Evolutionary conservation across 2,329 filamentous ascomycete species (phyloP), one percentile per base, ranked within the genome.

Genomic region (Alternaria postmessia): DNA sequence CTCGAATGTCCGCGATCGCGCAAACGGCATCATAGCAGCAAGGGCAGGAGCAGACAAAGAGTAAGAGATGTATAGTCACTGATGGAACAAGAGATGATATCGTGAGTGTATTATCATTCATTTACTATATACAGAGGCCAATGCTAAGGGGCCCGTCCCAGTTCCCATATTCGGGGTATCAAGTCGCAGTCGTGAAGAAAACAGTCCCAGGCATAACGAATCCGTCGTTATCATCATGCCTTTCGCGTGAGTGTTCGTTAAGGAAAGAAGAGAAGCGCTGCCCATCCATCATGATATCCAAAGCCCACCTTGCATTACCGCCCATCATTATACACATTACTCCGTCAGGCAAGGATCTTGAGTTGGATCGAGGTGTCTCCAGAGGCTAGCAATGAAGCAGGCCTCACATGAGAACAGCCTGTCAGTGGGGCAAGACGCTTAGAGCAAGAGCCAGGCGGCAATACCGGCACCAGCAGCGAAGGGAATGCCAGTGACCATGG

Each of bases 361-460:
- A 63, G 59, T 47, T 53, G 44, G 30, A 42, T 36, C 49, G 36
- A 44, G 24, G n/a, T n/a, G n/a, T n/a, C n/a, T n/a, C n/a, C n/a
- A n/a, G n/a, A n/a, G n/a, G n/a, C n/a, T n/a, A n/a, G n/a, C n/a
- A n/a, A n/a, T n/a, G n/a, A n/a, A n/a, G n/a, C n/a, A n/a, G n/a
- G n/a, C n/a, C n/a, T n/a, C n/a, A n/a, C n/a, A n/a, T n/a, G n/a
- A n/a, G n/a, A n/a, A n/a, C n/a, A n/a, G n/a, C n/a, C n/a, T n/a
- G n/a, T n/a, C n/a, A n/a, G n/a, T n/a, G n/a, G n/a, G n/a, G 38
- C 51, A 30, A 52, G 26, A 59, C 47, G 62, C 66, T 79, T 79
- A 80, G 62, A 80, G 64, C 60, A 79, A 63, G 64, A 79, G 63
- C 64, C 75, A 69, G 52, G 77, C 76, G 51, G 75, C 75, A 42